Conservation (phyloP, 2,329 filamentous ascomycete species). For the Coniochaeta pulveracea region DNA sequence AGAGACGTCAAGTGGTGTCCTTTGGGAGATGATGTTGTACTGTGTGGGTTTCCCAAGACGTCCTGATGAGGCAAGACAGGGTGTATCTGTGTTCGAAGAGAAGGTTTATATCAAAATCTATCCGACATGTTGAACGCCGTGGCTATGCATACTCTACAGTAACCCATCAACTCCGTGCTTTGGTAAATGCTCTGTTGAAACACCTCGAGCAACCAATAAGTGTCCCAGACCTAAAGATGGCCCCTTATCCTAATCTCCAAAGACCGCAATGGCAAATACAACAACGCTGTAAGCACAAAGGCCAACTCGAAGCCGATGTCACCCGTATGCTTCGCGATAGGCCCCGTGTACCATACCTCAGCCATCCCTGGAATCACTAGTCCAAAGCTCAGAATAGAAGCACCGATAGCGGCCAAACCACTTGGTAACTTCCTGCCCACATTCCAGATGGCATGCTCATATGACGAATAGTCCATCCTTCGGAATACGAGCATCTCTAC, state of each 20-base stretch:
- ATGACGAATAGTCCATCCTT: slow-evolving; percentile 27
- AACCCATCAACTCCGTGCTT: no score
- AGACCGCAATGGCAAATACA: slow-evolving; percentile 35
- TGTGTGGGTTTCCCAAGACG: no score
- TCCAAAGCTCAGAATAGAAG: slow-evolving; percentile 32
- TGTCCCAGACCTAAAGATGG: slow-evolving; percentile 15
- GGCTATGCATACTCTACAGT: no score
- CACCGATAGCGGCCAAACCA: slow-evolving; percentile 33
- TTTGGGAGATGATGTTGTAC: slow-evolving; percentile 71
- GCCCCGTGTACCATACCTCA: slow-evolving; percentile 50
- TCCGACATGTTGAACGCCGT: no score
- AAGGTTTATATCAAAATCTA: no score
- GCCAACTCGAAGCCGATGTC: slow-evolving; percentile 58
- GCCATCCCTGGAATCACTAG: slow-evolving; percentile 49
- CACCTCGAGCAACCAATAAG: no score
- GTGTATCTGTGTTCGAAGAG: no score
- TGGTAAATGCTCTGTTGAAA: no score
- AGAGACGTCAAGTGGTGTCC: slow-evolving; percentile 61
- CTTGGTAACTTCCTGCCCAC: slow-evolving; percentile 30
- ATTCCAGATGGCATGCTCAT: slow-evolving; percentile 36
- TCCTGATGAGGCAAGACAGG: no score
- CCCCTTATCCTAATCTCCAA: slow-evolving; percentile 25
- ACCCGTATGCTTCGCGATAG: slow-evolving; percentile 46
- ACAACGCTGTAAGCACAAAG: slow-evolving; percentile 35
- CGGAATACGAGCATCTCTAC: slow-evolving; percentile 38